Percentiles rank a stretch among this genome's conserved stretches.
Conservation (phyloP, 331 rosid species). For the Pyrus hybrid region DNA sequence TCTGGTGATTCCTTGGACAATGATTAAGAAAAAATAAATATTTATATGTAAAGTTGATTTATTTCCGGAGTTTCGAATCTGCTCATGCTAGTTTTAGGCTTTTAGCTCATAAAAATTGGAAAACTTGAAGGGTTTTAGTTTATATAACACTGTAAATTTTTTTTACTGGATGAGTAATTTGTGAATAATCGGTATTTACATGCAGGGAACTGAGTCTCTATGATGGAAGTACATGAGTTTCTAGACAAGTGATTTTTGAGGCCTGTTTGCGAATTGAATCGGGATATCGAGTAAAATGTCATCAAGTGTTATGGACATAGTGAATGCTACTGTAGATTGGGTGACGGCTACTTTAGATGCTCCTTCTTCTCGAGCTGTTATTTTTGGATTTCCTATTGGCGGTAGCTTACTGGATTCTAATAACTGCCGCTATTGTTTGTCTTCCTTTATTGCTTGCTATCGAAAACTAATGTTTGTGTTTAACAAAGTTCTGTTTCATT, state of each 20-base stretch:
- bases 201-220: constrained; percentile 11
- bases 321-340: constrained; percentile 57
- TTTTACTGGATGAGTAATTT: background rate
- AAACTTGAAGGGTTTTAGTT: background rate
- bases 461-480: background rate
- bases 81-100: no score
- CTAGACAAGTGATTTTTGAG: constrained; percentile 6
- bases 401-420: constrained; percentile 39
- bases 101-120: background rate
- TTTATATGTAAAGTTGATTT: background rate
- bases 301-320: constrained; percentile 31
- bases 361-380: constrained; percentile 86
- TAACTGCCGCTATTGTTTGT: background rate
- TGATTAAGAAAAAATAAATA: background rate
- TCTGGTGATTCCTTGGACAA: background rate
- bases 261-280: constrained; percentile 1
- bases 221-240: background rate
- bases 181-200: background rate
- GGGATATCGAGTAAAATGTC: constrained; percentile 37
- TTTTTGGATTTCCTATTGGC: constrained; percentile 76
- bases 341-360: constrained; percentile 54
- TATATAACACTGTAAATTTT: background rate
- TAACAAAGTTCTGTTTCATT: background rate
- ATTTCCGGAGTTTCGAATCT: background rate
- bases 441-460: background rate